Evolutionary conservation across 176 grass and related monocot genomes (phyloP), one percentile per base, ranked within the genome.

Genomic region (Carex myosuroides): DNA sequence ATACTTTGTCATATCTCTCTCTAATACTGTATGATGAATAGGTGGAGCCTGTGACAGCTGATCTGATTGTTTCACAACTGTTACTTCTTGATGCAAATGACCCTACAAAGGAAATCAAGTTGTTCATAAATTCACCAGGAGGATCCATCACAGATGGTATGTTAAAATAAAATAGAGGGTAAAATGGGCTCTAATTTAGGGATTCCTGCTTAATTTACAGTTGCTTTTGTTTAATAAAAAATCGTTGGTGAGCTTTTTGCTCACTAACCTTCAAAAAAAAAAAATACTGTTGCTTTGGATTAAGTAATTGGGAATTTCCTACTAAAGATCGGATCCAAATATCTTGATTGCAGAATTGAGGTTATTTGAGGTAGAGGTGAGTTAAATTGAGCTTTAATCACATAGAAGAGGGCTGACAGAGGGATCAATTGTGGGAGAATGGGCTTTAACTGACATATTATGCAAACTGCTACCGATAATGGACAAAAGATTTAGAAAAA

Each of bases 41-140:
- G 95, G 92, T 98, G 84, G 95, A 98, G 82, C 85, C 90, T 80
- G 82, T 86, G 69, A 90, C 86, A 66, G 95, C 92, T 56, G 95
- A 98, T 90, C 85, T 94, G 74, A 82, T 98, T 85, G 92, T 94
- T 39, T 94, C 89, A 75, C 95, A 98, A 79, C 84, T 98, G 44
- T 80, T 98, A 86, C 84, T 94, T 60, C 86, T 98, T 68, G 95
- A 98, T 90, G 95, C 95, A 12, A 83, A 93, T 70, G 89, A 98
- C 84, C 84, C 92, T 35, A 85, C 87, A 42, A 98, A 93, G 83
- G 95, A 98, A 32, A 98, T 98, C 61, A 98, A 90, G 37, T 88
- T 98, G 85, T 98, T 98, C 86, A 94, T 98, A 81, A 98, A 94
- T 78, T 94, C 95, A 55, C 95, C 95, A 54, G 95, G 95, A 82